Base-by-base conservation (phyloP, 2,329 filamentous ascomycete species). In the Coniosporium tulheliwenetii region DNA sequence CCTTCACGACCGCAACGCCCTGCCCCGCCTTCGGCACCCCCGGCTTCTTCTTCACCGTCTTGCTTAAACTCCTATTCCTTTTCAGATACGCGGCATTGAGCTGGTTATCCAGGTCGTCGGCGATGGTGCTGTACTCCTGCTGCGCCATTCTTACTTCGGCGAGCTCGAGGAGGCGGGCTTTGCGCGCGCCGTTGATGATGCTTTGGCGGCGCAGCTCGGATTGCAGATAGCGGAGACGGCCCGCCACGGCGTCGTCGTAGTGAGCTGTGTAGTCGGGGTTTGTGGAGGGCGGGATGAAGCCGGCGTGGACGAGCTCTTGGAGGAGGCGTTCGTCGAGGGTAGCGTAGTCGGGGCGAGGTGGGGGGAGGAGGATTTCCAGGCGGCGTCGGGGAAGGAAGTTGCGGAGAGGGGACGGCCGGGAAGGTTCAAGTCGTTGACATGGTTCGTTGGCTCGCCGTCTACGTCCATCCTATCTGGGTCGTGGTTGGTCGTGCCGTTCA, bases 81-180 rank as follows among this genome's bases (percentile, higher is more conserved):
- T 98, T 98, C 36, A 93, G 77, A 55, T 96, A 98, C 3, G 91
- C 89, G 39, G 85, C 81, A 55, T 96, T 87, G 35, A 96, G 86
- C 57, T 96, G 91, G 35, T 79, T 78, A 66, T 98, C 91, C 15
- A 98, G 77, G 58, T 98, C 91, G 57, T 98, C 91, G 39, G 93
- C 80, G 51, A 98, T 98, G 42, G 86, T 95, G 58, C 81, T 82
- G 66, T 94, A 98, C 58, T 98, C 91, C 56, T 98, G 91, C 63
- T 91, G 80, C 0, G 91, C 91, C 76, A 98, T 89, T 48, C 85
- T 79, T 57, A 94, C 87, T 51, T 86, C 82, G 7, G 91, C 85
- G 26, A 95, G 71, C 32, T 95, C 87, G 1, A 85, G 77, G 9
- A 98, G 69, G 2, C 87, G 77, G 5, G 85, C 72, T 62, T 96